Evolutionary conservation across 2,329 filamentous ascomycete genomes (phyloP).

Genomic region (Lanzia echinophila): DNA sequence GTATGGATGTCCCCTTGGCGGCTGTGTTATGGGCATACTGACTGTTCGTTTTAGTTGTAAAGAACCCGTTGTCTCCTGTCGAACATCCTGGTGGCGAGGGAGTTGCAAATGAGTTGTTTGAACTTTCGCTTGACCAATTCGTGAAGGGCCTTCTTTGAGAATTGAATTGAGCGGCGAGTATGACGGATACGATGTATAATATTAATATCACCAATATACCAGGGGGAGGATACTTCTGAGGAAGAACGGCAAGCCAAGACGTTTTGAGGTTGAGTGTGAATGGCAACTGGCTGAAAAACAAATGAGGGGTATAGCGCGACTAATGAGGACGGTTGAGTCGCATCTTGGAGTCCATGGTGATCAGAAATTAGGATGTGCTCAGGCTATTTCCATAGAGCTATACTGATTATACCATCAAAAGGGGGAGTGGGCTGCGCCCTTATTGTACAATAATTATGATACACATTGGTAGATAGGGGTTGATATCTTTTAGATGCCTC

Average conservation of each 20-base stretch:
- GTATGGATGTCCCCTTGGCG: constrained; percentile 39
- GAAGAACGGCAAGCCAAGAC: too few species aligned
- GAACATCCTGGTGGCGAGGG: constrained; percentile 63
- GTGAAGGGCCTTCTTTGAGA: constrained; percentile 53
- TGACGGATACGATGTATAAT: background rate
- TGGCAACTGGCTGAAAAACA: too few species aligned
- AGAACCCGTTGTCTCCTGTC: constrained; percentile 62
- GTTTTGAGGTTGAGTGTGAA: too few species aligned
- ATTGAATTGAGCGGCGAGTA: background rate
- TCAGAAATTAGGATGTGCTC: too few species aligned
- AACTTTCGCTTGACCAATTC: constrained; percentile 70
- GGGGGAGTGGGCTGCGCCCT: background rate
- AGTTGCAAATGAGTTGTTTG: constrained; percentile 66
- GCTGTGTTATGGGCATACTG: background rate
- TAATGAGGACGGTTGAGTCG: too few species aligned
- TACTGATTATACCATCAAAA: too few species aligned
- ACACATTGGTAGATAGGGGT: background rate
- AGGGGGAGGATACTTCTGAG: too few species aligned
- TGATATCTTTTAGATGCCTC: constrained; percentile 11
- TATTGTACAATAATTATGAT: background rate
- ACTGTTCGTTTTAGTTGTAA: constrained; percentile 48
- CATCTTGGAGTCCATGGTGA: too few species aligned
- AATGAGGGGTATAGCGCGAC: too few species aligned
- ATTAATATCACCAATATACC: background rate
- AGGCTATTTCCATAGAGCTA: too few species aligned